A percentile compares a stretch with the other conserved stretches of the same genome.
Conservation (phyloP, 306 rosid species). For the Betula pendula region DNA sequence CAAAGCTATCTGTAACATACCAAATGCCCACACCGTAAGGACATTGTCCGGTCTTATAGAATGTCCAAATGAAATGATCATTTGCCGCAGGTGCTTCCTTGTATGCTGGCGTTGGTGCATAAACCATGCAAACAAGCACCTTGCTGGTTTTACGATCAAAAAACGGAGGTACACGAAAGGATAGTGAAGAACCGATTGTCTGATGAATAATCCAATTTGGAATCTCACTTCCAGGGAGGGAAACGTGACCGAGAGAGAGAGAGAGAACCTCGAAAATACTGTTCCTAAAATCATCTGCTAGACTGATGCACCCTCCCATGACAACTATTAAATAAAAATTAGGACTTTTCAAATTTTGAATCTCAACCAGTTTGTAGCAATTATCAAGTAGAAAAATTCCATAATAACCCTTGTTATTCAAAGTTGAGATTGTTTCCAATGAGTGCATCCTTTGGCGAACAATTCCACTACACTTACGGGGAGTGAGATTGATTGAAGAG, state of each 20-base stretch:
- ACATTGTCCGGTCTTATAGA: no score
- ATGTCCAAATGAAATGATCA: no score
- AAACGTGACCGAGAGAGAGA: no score
- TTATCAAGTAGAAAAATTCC: no score
- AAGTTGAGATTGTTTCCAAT: not conserved
- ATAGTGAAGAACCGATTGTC: not conserved
- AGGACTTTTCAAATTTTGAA: not conserved
- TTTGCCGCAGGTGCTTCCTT: not conserved
- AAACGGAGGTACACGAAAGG: not conserved
- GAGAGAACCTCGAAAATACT: not conserved
- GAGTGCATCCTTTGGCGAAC: no score
- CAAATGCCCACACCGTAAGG: no score
- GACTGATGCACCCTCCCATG: not conserved
- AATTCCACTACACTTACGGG: not conserved
- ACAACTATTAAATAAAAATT: no score
- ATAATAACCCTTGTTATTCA: no score
- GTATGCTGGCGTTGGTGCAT: not conserved
- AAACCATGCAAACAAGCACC: not conserved
- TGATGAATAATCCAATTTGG: not conserved
- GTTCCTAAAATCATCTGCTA: not conserved
- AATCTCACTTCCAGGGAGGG: not conserved
- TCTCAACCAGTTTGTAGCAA: not conserved
- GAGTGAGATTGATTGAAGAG: not conserved
- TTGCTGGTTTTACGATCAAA: no score
- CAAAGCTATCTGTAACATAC: rapidly evolving